Base-by-base conservation (phyloP, 352 stramenopile species). In the Phytopythium litorale region DNA sequence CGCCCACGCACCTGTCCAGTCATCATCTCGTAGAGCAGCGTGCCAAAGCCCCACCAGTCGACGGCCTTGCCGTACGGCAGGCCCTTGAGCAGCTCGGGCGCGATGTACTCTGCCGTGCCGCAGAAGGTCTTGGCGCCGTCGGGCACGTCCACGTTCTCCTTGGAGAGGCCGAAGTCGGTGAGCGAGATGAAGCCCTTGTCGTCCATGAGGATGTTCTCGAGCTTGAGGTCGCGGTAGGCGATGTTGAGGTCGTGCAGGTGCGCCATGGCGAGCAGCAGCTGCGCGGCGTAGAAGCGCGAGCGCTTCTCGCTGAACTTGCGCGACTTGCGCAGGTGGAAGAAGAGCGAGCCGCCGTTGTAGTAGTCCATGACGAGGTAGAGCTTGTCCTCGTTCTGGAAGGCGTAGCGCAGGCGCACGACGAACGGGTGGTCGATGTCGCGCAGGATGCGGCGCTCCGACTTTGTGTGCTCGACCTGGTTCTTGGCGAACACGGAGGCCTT, bases 171-270 rank as follows among this genome's bases (percentile, higher is more conserved):
- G 57, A 98, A 98, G 65, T 98, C 91, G 48, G 91, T 97, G 16
- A 98, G 74, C 13, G 89, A 81, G 56, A 98, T 94, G 65, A 98
- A 97, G 9, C 93, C 92, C 71, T 96, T 89, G 64, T 94, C 84
- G 63, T 98, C 93, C 88, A 98, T 96, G 23, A 98, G 65, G 62
- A 98, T 94, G 75, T 98, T 98, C 65, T 98, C 93, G 15, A 97
- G 80, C 79, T 98, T 98, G n/a, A 98, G 67, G 68, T 98, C 93
- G 65, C 93, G 85, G 71, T 97, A 97, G 32, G 90, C 91, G 59
- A 98, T 97, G 70, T 97, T 95, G 32, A 97, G 79, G 48, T 96
- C 83, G 81, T 98, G 93, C 56, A 98, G 69, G 66, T 98, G 93
- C 25, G 88, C 85, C 75, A 98, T 93, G 16, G 89, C 92, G 58